Percentiles rank a stretch among this genome's conserved stretches.
These are phyloP conservation scores for Chlamydomonas urium DNA, from an alignment of 139 green algal genomes.

Conservation along the genomic window DNA sequence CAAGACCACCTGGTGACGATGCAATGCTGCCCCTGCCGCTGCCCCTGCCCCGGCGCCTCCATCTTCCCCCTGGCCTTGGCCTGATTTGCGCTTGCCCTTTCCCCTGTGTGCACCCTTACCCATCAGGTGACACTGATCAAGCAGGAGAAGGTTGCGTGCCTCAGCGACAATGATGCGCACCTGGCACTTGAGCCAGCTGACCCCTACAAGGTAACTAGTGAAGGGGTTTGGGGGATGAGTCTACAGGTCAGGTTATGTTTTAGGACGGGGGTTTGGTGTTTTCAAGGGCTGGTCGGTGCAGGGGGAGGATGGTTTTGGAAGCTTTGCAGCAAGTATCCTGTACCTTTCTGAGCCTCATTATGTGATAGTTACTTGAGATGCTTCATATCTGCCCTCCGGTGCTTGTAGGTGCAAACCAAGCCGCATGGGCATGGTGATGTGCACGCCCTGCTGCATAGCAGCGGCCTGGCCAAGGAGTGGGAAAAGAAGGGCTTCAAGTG, in stretches of 20 bases:
- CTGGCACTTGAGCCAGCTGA: constrained; percentile 78
- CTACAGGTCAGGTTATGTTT: no score
- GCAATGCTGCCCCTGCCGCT: no score
- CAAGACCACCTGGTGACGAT: no score
- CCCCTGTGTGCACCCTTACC: background rate
- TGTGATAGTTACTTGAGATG: no score
- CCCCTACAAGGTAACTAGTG: constrained; percentile 41
- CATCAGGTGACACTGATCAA: constrained; percentile 84
- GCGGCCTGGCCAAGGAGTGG: constrained; percentile 73
- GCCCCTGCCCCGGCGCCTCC: background rate
- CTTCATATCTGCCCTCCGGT: no score
- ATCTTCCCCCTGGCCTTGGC: background rate
- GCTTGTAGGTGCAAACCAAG: constrained; percentile 80
- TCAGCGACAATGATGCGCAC: constrained; percentile 82
- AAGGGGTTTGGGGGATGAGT: background rate
- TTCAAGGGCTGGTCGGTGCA: no score
- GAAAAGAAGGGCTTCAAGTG: constrained; percentile 72
- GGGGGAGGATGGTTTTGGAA: no score
- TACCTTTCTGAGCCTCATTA: no score
- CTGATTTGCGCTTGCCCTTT: background rate
- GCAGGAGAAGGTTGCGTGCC: constrained; percentile 97
- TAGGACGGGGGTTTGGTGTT: no score
- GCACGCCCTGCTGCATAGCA: constrained; percentile 84
- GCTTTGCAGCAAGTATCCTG: no score
- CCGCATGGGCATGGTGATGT: constrained; percentile 98